Evolutionary conservation across 805 yeast genomes (phyloP), one percentile per base, ranked within the genome.

Genomic region (Starmerella sirachaensis): DNA sequence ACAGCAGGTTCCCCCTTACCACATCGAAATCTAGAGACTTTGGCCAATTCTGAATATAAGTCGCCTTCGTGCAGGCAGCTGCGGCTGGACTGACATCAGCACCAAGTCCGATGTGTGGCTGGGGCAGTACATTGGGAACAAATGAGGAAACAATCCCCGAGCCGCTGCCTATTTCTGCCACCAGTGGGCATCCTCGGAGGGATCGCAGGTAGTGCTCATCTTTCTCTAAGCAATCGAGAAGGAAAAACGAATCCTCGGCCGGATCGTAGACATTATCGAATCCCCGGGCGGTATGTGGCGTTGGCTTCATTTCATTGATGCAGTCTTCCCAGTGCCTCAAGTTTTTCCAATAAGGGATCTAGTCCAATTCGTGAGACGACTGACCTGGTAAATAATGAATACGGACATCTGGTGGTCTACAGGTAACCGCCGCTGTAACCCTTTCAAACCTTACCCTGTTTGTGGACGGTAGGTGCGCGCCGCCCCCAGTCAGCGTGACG

Each of bases 71-170:
- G 0, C 79, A 62, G 20, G 52, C 48, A 43, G 93, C 74, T 1
- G 94, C 91, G 55, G 74, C 71, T 0, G 85, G 81, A 47, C 79
- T 88, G 32, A 91, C 53, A 57, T 91, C 98, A 0, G 91, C 72
- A 2, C 93, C 76, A 7, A 84, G 41, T 45, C 65, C 72, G 0
- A 76, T 42, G 30, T 34, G 34, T 0, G 75, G 71, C 6, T 60
- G 42, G 1, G 73, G 76, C n/a, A 70, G 35, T 2, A 85, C 66
- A 39, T 71, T 63, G 44, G 74, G 75, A 31, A 84, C 50, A 54
- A 91, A 91, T 0, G 94, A 70, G 0, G 93, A 68, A 1, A 88
- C 80, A 11, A 91, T 68, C 1, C 98, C 98, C 1, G 95, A 76
- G 0, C 98, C 98, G 2, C 86, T 71, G 0, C 98, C 98, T 5